Evolutionary conservation across 345 rosid genomes (phyloP).

Genomic region (Boechera retrofracta): DNA sequence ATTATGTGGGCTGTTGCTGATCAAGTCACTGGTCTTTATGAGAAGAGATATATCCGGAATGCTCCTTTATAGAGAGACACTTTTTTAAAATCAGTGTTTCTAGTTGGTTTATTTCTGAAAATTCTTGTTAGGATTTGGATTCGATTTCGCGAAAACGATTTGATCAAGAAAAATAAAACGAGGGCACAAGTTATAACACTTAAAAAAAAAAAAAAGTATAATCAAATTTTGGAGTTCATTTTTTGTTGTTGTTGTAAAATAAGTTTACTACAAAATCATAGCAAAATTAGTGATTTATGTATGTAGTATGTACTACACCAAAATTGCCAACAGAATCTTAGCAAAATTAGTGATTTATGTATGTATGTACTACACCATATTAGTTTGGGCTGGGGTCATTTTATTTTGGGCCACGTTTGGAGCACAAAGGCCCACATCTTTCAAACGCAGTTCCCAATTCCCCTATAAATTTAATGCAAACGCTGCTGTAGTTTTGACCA

Average conservation of each 20-base stretch:
- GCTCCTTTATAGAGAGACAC: constrained; percentile 47
- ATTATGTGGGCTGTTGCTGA: constrained; percentile 99
- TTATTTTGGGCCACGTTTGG: neutral
- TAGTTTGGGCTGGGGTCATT: neutral
- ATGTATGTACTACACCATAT: too few species aligned
- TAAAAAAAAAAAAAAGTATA: too few species aligned
- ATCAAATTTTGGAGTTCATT: neutral
- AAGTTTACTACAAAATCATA: neutral
- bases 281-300: neutral
- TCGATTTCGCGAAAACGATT: neutral
- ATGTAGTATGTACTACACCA: too few species aligned
- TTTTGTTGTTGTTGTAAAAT: neutral
- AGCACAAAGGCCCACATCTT: neutral
- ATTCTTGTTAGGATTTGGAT: neutral
- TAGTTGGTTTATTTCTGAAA: constrained; percentile 1
- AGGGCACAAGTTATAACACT: neutral
- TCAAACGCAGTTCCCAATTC: neutral
- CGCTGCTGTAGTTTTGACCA: neutral
- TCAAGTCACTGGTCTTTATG: constrained; percentile 83
- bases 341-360: too few species aligned
- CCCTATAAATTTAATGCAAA: neutral
- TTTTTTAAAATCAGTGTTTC: neutral
- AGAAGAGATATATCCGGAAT: constrained; percentile 59
- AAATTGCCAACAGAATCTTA: too few species aligned
- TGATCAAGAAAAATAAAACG: constrained; percentile 4